phyloP scores from a whole-genome alignment of 2,329 filamentous ascomycete species.

The Niveomyces coronatus region DNA sequence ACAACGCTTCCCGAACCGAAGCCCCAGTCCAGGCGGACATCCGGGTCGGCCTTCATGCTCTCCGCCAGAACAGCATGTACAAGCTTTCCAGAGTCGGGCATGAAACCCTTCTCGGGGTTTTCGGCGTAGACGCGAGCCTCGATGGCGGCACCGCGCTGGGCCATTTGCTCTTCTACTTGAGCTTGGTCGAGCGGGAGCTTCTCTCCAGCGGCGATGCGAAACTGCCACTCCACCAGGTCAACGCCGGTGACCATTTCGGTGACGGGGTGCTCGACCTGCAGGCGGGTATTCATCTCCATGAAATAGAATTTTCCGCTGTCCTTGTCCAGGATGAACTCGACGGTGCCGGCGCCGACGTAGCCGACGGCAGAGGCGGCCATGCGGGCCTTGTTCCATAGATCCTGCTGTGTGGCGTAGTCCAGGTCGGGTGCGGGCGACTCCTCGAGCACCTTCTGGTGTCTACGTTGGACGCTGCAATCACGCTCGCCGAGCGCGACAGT shows the following conservation, averaged over 20 bases:
- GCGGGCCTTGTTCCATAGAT: conserved; percentile 56
- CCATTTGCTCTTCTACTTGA: conserved; percentile 65
- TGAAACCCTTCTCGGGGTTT: conserved; percentile 82
- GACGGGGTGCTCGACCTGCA: conserved; percentile 96
- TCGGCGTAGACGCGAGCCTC: conserved; percentile 96
- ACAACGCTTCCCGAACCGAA: conserved; percentile 88
- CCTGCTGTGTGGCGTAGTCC: conserved; percentile 44
- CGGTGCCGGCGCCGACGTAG: conserved; percentile 84
- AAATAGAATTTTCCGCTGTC: conserved; percentile 73
- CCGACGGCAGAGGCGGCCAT: conserved; percentile 61
- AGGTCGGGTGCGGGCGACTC: conserved; percentile 72
- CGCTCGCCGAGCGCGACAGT: conserved; percentile 79
- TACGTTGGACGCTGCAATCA: conserved; percentile 77
- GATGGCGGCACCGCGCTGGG: conserved; percentile 71
- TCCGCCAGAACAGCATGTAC: conserved; percentile 70
- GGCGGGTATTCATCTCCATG: conserved; percentile 74
- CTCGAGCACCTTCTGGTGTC: conserved; percentile 87
- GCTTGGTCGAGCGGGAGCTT: conserved; percentile 44
- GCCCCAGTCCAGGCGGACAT: conserved; percentile 85
- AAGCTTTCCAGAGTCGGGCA: conserved; percentile 84
- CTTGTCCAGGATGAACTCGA: conserved; percentile 85
- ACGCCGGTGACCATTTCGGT: conserved; percentile 61
- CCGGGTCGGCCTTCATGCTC: conserved; percentile 47
- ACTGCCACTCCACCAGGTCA: conserved; percentile 90
- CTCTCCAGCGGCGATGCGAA: conserved; percentile 58